Percentiles rank a stretch among this genome's conserved stretches.
Conservation (phyloP, 75 land plant species). For the Ceratopteris richardii region DNA sequence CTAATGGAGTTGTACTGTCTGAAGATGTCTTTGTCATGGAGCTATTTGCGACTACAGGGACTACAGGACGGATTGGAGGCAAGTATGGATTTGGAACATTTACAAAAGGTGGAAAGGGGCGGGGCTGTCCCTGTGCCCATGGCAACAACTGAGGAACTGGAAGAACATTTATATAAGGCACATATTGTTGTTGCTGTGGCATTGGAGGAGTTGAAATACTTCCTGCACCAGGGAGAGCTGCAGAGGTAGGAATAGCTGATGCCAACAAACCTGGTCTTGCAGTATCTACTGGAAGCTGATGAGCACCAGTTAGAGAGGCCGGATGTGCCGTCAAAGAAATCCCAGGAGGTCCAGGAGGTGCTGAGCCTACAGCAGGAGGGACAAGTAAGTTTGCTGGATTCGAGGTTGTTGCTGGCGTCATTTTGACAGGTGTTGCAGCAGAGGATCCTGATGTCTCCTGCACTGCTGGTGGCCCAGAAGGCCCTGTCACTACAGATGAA, state of each 20-base stretch:
- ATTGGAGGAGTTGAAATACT: neutral
- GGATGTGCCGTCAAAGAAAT: slow-evolving; percentile 3
- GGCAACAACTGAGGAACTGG: slow-evolving; percentile 12
- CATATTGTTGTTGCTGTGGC: neutral
- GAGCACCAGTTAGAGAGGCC: slow-evolving; percentile 11
- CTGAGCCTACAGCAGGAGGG: slow-evolving; percentile 40
- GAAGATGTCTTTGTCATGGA: slow-evolving; percentile 1
- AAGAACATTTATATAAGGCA: slow-evolving; percentile 5
- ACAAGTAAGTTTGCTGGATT: too few species aligned
- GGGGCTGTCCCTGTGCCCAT: slow-evolving; percentile 9
- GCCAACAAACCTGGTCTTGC: slow-evolving; percentile 4
- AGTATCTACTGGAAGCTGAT: neutral
- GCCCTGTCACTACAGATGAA: too few species aligned
- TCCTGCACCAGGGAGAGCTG: slow-evolving; percentile 16
- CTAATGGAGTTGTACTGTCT: slow-evolving; percentile 1
- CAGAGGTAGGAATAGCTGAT: neutral
- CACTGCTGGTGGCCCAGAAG: too few species aligned
- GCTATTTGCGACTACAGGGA: neutral
- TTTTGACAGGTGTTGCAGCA: too few species aligned
- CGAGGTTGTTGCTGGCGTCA: too few species aligned
- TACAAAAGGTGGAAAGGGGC: slow-evolving; percentile 1
- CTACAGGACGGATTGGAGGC: slow-evolving; percentile 5
- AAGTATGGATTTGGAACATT: slow-evolving; percentile 9
- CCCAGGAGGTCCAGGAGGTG: slow-evolving; percentile 17
- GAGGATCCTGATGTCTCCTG: too few species aligned